Percentiles rank a stretch among this genome's conserved stretches.
Conservation (phyloP, 805 yeast genomes). For the Kregervanrija pseudodelftensis region DNA sequence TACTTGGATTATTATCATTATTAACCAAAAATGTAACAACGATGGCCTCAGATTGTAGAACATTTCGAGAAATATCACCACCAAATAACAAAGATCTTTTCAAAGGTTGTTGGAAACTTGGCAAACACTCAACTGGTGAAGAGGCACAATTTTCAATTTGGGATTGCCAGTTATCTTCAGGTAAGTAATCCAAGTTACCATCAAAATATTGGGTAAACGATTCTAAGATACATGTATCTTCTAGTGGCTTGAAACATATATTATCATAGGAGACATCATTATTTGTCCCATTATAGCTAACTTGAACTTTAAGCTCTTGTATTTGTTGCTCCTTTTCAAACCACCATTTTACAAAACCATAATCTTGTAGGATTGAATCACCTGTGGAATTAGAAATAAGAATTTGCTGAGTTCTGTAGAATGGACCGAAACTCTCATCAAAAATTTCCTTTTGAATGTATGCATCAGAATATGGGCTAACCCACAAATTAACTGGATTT, state of each 20-base stretch:
- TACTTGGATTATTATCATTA: slow-evolving; percentile 40
- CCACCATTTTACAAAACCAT: slow-evolving; percentile 82
- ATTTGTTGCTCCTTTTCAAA: slow-evolving; percentile 64
- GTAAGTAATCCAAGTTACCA: slow-evolving; percentile 47
- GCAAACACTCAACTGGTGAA: slow-evolving; percentile 85
- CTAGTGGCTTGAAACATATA: slow-evolving; percentile 78
- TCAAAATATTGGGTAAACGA: slow-evolving; percentile 84
- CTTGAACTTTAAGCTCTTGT: slow-evolving; percentile 22
- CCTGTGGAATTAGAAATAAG: slow-evolving; percentile 66
- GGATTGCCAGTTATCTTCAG: slow-evolving; percentile 48
- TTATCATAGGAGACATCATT: slow-evolving; percentile 41
- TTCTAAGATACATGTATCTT: slow-evolving; percentile 74
- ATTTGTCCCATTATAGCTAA: slow-evolving; percentile 1
- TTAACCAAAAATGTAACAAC: slow-evolving; percentile 67
- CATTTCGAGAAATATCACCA: slow-evolving; percentile 32
- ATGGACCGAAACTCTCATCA: slow-evolving; percentile 83
- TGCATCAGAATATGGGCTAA: slow-evolving; percentile 67
- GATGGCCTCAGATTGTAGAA: slow-evolving; percentile 61
- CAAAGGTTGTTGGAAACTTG: slow-evolving; percentile 86
- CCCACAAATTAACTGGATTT: slow-evolving; percentile 86
- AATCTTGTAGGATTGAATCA: slow-evolving; percentile 50
- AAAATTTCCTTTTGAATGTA: slow-evolving; percentile 59
- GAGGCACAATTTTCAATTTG: slow-evolving; percentile 55
- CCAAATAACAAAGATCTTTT: slow-evolving; percentile 69
- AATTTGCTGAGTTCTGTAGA: slow-evolving; percentile 81